Evolutionary conservation across 1,284 basidiomycete genomes (phyloP).

Genomic region (Apiotrichum brassicae): DNA sequence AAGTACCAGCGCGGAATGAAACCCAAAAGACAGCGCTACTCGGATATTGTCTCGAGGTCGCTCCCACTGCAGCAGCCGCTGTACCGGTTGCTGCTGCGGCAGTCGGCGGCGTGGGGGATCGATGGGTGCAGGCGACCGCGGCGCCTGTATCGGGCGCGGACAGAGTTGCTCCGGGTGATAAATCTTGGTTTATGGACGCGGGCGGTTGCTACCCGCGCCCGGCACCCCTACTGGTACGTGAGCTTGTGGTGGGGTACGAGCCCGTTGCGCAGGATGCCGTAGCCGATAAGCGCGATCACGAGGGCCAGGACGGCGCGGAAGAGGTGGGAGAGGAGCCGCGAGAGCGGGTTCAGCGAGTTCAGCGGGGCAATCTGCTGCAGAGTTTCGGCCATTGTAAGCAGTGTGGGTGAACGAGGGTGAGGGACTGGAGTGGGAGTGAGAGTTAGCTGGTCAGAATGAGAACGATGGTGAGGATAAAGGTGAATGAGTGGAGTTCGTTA

Average conservation of each 20-base stretch:
- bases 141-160: too few species aligned
- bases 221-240: neutral
- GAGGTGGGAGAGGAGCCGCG: neutral
- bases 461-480: too few species aligned
- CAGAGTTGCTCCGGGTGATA: too few species aligned
- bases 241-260: conserved; percentile 7
- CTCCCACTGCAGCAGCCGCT: neutral
- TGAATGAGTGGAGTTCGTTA: too few species aligned
- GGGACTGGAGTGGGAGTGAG: too few species aligned
- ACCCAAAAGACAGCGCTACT: neutral
- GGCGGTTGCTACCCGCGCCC: neutral
- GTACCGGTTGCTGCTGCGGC: neutral
- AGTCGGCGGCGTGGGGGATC: too few species aligned
- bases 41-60: conserved; percentile 1
- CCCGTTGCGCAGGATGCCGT: conserved; percentile 5
- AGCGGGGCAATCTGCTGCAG: too few species aligned
- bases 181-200: conserved; percentile 4
- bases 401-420: too few species aligned
- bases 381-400: neutral
- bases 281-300: conserved; percentile 5
- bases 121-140: neutral
- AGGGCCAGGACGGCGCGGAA: conserved; percentile 3
- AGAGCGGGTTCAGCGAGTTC: neutral
- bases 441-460: too few species aligned
- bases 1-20: neutral